Evolutionary conservation across 2,329 filamentous ascomycete species (phyloP), one percentile per base, ranked within the genome.

Genomic region (Talaromyces atroroseus): DNA sequence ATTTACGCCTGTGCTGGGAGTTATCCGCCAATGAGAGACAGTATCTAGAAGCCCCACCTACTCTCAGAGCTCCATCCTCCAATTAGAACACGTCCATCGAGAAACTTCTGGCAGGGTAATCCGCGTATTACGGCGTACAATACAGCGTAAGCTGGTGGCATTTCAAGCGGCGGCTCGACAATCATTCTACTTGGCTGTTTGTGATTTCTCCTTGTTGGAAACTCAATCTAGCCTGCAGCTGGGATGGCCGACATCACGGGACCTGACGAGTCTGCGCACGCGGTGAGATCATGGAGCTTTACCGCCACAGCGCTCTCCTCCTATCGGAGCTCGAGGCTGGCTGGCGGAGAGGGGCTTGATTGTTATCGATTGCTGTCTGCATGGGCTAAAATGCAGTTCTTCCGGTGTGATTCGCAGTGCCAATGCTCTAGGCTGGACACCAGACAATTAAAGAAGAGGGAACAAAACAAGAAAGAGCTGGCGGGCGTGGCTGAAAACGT

Each of bases 401-500:
- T 16, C 32, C 14, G 14, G 32, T 36, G 12, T 36, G n/a, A 44
- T 21, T 21, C 18, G n/a, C 40, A 44, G 18, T 20, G 40, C 40
- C n/a, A 18, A 20, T 44, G 3, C 40, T 44, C 20, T 18, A 21
- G n/a, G 40, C 36, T 18, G 36, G 16, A 40, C 36, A 18, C 6
- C n/a, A n/a, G n/a, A n/a, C n/a, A n/a, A n/a, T n/a, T n/a, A n/a
- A n/a, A n/a, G n/a, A n/a, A n/a, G n/a, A n/a, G n/a, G n/a, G n/a
- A n/a, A n/a, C n/a, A n/a, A n/a, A n/a, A n/a, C n/a, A n/a, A n/a
- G n/a, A 40, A 14, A 18, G 16, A 40, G 36, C n/a, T 32, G 36
- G 49, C 26, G 29, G 51, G 51, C 51, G n/a, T 53, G 51, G 42
- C 51, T 53, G 51, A 47, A 44, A 38, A 44, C 26, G 38, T 14